These are phyloP conservation scores for Steccherinum ochraceum DNA, from an alignment of 768 basidiomycete species.

Conservation along the genomic window DNA sequence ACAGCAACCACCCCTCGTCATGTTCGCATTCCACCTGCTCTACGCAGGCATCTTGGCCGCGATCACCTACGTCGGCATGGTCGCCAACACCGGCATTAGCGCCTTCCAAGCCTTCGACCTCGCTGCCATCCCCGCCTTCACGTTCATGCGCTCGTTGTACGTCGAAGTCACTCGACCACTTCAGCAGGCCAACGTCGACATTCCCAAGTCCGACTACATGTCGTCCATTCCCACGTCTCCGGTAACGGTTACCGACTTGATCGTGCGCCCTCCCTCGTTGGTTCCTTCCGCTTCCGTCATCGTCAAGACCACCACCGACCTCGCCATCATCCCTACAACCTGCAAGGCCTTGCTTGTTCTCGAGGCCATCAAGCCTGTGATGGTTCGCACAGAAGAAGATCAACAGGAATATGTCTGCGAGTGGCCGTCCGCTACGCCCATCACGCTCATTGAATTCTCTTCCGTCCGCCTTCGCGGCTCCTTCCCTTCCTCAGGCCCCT, in stretches of 20 bases:
- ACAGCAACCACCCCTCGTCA: no score
- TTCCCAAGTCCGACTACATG: not conserved
- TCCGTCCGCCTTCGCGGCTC: no score
- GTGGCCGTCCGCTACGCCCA: not conserved
- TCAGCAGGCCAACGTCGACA: not conserved
- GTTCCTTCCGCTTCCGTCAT: not conserved
- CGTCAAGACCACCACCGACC: not conserved
- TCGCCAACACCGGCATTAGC: not conserved
- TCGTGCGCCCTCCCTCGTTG: not conserved
- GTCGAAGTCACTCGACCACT: not conserved
- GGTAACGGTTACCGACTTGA: not conserved
- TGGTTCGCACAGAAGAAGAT: no score
- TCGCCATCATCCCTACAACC: not conserved
- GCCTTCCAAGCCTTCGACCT: not conserved
- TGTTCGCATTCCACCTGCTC: not conserved
- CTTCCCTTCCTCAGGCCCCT: no score
- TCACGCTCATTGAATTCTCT: no score
- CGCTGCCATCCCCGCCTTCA: not conserved
- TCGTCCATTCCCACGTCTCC: not conserved
- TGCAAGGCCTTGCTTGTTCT: not conserved
- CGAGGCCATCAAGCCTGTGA: no score
- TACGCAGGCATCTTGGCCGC: not conserved
- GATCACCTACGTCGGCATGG: not conserved
- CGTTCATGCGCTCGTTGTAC: not conserved
- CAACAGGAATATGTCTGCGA: not conserved